phyloP scores from a whole-genome alignment of 2,329 filamentous ascomycete genomes.

The Neofusicoccum sp. region DNA sequence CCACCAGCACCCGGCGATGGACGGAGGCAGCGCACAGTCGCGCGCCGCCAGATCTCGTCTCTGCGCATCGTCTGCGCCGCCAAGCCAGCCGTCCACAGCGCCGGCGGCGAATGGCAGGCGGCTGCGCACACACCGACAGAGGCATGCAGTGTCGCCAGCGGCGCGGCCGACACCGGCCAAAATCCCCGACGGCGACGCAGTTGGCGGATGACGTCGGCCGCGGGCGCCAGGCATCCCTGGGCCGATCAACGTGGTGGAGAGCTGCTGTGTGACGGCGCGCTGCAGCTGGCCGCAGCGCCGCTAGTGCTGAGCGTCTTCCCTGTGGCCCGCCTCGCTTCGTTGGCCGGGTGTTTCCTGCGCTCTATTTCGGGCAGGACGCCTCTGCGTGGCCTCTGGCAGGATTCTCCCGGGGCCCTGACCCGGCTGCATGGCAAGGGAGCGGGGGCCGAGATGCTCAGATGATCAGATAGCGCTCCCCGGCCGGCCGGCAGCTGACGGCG shows the following conservation, averaged over 20 bases:
- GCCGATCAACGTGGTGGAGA: slow-evolving; percentile 11
- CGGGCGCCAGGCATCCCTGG: neutral
- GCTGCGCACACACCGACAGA: neutral
- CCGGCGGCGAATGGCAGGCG: neutral
- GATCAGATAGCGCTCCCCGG: neutral
- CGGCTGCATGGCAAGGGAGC: neutral
- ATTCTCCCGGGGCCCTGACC: neutral
- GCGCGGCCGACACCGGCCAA: neutral
- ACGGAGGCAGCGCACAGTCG: neutral
- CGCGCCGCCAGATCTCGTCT: neutral
- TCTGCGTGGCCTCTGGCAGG: neutral
- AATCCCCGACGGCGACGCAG: neutral
- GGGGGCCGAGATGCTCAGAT: neutral
- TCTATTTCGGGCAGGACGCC: neutral
- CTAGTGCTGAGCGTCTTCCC: neutral
- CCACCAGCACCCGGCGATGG: neutral
- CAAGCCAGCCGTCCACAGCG: neutral
- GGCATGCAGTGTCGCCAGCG: too few relatives aligned
- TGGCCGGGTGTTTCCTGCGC: neutral
- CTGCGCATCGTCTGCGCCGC: neutral
- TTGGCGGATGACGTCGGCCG: neutral
- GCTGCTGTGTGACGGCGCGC: neutral
- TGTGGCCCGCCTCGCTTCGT: slow-evolving; percentile 2
- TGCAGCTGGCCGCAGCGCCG: neutral
- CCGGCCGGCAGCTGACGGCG: slow-evolving; percentile 3